Base-by-base conservation (phyloP, 2,329 filamentous ascomycete genomes). In the Aotearoamyces nothofagi region DNA sequence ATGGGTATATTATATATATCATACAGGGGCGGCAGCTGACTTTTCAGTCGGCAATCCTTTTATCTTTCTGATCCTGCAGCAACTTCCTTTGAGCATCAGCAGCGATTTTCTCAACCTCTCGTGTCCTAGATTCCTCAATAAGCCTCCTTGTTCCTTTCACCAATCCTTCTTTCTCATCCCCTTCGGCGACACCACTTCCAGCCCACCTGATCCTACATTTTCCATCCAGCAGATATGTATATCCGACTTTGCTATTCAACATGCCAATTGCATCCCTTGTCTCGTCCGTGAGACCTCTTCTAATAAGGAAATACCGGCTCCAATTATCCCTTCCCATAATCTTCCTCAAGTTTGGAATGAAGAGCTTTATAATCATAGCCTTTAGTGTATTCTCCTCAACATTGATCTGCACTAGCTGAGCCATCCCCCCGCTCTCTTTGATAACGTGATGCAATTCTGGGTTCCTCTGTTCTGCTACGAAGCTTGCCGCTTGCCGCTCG, bases 151-250 rank as follows among this genome's bases (percentile, higher is more conserved):
- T 47, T 3, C 74, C 72, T 49, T 60, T 78, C 22, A 69, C 67
- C 47, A 92, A 49, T 23, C 71, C 67, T 30, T 74, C 65, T 39
- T 61, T 64, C 58, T 92, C 82, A 11, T 67, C 66, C 0, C 64
- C 64, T 36, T 72, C 63, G 25, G 74, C 70, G 26, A 63, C 50
- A 9, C 76, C 81, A 45, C 84, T 92, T 4, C 81, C 90, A 1
- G 87, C 90, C 90, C 90, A 98, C 32, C 90, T 69, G 42, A 98
- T 92, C 55, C 74, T 79, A 52, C 84, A 93, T 38, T 86, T 64
- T 37, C 74, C 63, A 51, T 98, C 90, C 33, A 98, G 63, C 26
- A 98, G 63, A 54, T 93, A 98, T 4, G 86, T 78, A 22, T 33
- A 33, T n/a, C 86, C 87, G 17, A 94, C 87, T 54, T 86, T 92